These are phyloP conservation scores for Penicillium silybi DNA, from an alignment of 495 filamentous ascomycete genomes.

Conservation along the genomic window DNA sequence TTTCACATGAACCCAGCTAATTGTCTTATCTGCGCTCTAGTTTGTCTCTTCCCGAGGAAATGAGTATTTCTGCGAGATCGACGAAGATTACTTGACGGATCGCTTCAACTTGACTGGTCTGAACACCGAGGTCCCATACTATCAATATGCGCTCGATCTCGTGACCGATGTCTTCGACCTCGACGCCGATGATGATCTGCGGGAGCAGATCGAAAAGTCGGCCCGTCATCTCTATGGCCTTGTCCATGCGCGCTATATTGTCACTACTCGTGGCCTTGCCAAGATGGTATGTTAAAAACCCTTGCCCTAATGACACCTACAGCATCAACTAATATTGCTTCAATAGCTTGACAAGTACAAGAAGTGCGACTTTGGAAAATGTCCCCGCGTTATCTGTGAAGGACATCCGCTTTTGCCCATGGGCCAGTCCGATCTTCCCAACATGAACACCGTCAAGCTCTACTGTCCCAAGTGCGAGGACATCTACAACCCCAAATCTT, in stretches of 20 bases:
- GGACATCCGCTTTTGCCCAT: constrained; percentile 89
- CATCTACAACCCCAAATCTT: constrained; percentile 97
- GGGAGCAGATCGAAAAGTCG: constrained; percentile 96
- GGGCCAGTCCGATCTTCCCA: constrained; percentile 83
- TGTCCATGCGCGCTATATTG: constrained; percentile 95
- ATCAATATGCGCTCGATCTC: constrained; percentile 97
- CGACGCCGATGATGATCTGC: constrained; percentile 96
- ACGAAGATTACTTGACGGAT: constrained; percentile 98
- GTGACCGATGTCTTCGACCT: constrained; percentile 99
- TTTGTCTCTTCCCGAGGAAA: constrained; percentile 97
- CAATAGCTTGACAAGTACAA: constrained; percentile 95
- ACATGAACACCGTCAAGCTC: constrained; percentile 84
- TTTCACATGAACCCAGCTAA: constrained; percentile 11
- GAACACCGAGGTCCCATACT: constrained; percentile 96
- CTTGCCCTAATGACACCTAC: not conserved
- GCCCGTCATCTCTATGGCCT: constrained; percentile 94
- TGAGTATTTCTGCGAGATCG: constrained; percentile 99
- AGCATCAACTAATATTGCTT: constrained; percentile 6
- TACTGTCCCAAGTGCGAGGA: constrained; percentile 98
- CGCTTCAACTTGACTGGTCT: constrained; percentile 97
- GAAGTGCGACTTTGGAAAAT: constrained; percentile 96
- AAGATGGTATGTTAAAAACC: constrained; percentile 74
- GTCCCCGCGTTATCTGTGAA: constrained; percentile 89
- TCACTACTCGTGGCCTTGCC: constrained; percentile 85
- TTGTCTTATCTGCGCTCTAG: constrained; percentile 41